Base-by-base conservation (phyloP, 2,329 filamentous ascomycete genomes). In the Aspergillus costaricaensis region DNA sequence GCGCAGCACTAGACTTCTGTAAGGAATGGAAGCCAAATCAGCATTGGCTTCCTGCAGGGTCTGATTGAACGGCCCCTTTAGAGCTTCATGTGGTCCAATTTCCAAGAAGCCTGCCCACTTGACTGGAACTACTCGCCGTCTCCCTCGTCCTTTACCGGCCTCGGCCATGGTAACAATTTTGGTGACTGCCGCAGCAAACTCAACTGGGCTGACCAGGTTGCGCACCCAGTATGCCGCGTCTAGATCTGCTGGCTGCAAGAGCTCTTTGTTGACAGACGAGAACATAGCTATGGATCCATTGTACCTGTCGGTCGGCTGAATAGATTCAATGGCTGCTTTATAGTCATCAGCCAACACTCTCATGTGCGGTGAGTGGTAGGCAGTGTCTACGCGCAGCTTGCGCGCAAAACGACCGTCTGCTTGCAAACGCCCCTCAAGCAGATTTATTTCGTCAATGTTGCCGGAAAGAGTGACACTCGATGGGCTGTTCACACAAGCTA, bases 381-480 rank as follows among this genome's bases (percentile, higher is more conserved):
- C 49, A 17, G 27, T 30, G 7, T 12, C 14, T 5, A 51, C 25
- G 10, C 30, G 15, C 12, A 51, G 15, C 7, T 19, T n/a, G n/a
- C 49, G 23, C 10, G 49, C 49, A 21, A 51, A 51, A 10, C 17
- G 8, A 2, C 30, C 56, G 32, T 68, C 61, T 4, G 55, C 47
- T 60, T 81, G 79, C 63, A 86, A 81, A 2, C 78, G 66, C 25
- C 75, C 71, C 25, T 79, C 76, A 36, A 76, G 72, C 49, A 82
- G 75, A 15, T 81, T 76, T 9, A 86, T 74, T 2, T 75, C 77
- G 1, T 74, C 70, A 48, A 79, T 74, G 50, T 84, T 81, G 12
- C 84, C 83, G 0, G 83, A 85, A 0, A 84, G 76, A 0, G 84
- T 59, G 70, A 74, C 70, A 8, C 61, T 62, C 12, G 49, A 51